Evolutionary conservation across 192 early-diverging fungal genomes (phyloP).

Genomic region (Backusella australiensis): DNA sequence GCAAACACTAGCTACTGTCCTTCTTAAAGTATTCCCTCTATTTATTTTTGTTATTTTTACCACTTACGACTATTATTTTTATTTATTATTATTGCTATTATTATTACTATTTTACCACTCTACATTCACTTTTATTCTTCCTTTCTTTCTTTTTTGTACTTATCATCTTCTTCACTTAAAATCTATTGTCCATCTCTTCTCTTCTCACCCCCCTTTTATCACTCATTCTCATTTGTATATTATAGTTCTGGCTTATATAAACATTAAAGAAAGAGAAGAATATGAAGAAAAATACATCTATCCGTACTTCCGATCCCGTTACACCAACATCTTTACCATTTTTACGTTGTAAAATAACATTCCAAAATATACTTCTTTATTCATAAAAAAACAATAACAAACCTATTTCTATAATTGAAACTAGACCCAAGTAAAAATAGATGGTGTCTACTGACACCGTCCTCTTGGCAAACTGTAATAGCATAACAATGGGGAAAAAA

Average conservation of each 20-base stretch:
- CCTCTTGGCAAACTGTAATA: background rate
- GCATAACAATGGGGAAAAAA: background rate
- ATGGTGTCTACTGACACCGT: background rate
- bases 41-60: background rate
- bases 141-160: background rate
- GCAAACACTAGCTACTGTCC: background rate
- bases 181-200: background rate
- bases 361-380: background rate
- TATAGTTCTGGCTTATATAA: conserved; percentile 7
- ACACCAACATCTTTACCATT: background rate
- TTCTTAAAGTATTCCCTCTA: background rate
- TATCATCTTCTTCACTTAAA: background rate
- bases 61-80: background rate
- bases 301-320: background rate
- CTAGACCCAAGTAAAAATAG: background rate
- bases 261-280: conserved; percentile 7
- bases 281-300: background rate
- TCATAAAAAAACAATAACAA: background rate
- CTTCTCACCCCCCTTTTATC: background rate
- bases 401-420: background rate
- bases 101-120: background rate
- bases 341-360: background rate
- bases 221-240: conserved; percentile 7
- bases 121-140: background rate
- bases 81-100: background rate